Conservation (phyloP, 2,329 filamentous ascomycete genomes). For the Fusarium austroafricanum region DNA sequence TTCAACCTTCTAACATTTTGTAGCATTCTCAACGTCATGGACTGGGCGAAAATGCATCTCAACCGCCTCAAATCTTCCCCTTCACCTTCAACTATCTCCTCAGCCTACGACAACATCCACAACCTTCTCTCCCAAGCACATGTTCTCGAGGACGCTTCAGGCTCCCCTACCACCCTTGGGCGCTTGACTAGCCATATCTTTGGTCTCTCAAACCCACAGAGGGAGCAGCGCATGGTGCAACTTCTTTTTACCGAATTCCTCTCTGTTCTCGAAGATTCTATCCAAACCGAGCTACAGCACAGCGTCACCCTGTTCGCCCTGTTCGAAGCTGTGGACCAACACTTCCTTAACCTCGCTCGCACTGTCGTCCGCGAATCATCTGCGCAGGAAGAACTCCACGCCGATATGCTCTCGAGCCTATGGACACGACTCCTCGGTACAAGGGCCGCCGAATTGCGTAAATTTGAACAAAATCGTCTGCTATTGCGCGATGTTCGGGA, state of each 20-base stretch:
- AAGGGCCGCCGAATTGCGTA: constrained; percentile 79
- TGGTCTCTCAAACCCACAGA: constrained; percentile 82
- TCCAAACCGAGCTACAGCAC: constrained; percentile 84
- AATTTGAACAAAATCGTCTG: constrained; percentile 90
- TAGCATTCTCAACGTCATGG: constrained; percentile 92
- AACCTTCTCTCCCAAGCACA: constrained; percentile 75
- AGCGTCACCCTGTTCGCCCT: constrained; percentile 83
- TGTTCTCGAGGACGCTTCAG: constrained; percentile 65
- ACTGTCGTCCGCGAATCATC: constrained; percentile 86
- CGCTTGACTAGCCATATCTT: constrained; percentile 77
- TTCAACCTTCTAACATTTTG: constrained; percentile 19
- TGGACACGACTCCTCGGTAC: constrained; percentile 88
- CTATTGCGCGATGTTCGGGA: constrained; percentile 82
- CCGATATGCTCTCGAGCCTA: constrained; percentile 82
- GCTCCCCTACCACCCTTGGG: constrained; percentile 76
- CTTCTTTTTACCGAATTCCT: constrained; percentile 89
- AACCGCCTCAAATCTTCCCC: constrained; percentile 72
- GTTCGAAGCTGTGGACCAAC: constrained; percentile 91
- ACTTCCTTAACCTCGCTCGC: constrained; percentile 89
- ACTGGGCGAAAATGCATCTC: constrained; percentile 91
- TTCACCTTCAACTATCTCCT: constrained; percentile 68
- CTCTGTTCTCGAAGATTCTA: constrained; percentile 86
- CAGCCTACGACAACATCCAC: constrained; percentile 86
- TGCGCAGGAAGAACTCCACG: constrained; percentile 81
- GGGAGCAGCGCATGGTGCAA: constrained; percentile 82